A percentile compares a stretch with the other conserved stretches of the same genome.
phyloP scores from a whole-genome alignment of 2,329 filamentous ascomycete genomes.

The Aspergillus tamarii region DNA sequence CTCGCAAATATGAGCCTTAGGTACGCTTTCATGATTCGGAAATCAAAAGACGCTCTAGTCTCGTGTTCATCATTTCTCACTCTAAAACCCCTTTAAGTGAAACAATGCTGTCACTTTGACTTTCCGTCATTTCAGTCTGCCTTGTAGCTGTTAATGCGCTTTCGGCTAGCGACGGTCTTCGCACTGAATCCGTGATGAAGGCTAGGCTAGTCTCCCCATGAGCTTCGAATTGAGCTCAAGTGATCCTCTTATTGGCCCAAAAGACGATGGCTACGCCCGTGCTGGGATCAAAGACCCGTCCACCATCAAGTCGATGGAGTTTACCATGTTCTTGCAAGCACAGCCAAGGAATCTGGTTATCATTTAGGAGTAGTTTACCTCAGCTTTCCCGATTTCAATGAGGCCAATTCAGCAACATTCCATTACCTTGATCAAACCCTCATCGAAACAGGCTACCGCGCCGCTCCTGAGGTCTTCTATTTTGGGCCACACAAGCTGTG shows the following conservation, averaged over 20 bases:
- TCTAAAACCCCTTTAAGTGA: too few relatives aligned
- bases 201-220: background rate
- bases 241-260: conserved; percentile 3
- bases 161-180: too few relatives aligned
- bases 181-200: too few relatives aligned
- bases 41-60: too few relatives aligned
- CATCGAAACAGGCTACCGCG: conserved; percentile 10
- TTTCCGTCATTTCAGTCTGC: too few relatives aligned
- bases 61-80: too few relatives aligned
- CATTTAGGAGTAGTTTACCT: conserved; percentile 13
- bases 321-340: conserved; percentile 15
- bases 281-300: conserved; percentile 13
- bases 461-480: conserved; percentile 9
- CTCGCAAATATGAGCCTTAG: too few relatives aligned
- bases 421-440: conserved; percentile 12
- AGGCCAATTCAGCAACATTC: conserved; percentile 9
- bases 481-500: conserved; percentile 9
- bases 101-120: too few relatives aligned
- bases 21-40: too few relatives aligned
- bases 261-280: conserved; percentile 3
- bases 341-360: conserved; percentile 8
- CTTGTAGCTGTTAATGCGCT: too few relatives aligned
- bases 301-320: conserved; percentile 4
- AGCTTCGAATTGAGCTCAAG: conserved; percentile 13
- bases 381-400: conserved; percentile 12